Evolutionary conservation across 345 rosid species (phyloP).

Genomic region (Murraya koenigii): DNA sequence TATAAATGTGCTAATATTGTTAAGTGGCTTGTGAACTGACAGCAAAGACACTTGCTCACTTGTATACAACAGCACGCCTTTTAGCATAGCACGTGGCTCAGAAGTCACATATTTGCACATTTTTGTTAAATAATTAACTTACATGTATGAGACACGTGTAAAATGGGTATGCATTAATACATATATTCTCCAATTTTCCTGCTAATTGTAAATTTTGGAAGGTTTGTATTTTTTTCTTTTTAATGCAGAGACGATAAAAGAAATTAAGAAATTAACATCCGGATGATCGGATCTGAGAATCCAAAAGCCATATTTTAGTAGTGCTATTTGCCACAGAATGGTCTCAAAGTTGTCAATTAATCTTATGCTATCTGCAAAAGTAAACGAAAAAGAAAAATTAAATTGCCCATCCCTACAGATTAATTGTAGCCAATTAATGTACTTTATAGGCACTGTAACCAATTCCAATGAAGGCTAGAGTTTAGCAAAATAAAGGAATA

Average conservation of each 20-base stretch:
- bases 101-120: neutral
- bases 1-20: neutral
- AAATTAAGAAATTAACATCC: neutral
- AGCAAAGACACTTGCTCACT: neutral
- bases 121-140: neutral
- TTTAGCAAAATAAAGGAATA: neutral
- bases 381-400: neutral
- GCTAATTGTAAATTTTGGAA: neutral
- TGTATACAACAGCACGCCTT: neutral
- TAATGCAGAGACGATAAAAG: neutral
- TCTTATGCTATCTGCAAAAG: neutral
- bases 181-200: neutral
- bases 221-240: neutral
- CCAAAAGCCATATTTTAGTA: neutral
- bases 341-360: neutral
- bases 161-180: neutral
- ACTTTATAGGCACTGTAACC: neutral
- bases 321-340: neutral
- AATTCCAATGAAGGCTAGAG: neutral
- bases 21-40: neutral
- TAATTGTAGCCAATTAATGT: neutral
- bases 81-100: neutral
- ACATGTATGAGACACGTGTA: neutral
- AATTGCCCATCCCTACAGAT: neutral
- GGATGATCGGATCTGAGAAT: neutral